These are phyloP conservation scores for Tolypocladium sp. DNA, from an alignment of 2,329 filamentous ascomycete genomes.

Conservation along the genomic window DNA sequence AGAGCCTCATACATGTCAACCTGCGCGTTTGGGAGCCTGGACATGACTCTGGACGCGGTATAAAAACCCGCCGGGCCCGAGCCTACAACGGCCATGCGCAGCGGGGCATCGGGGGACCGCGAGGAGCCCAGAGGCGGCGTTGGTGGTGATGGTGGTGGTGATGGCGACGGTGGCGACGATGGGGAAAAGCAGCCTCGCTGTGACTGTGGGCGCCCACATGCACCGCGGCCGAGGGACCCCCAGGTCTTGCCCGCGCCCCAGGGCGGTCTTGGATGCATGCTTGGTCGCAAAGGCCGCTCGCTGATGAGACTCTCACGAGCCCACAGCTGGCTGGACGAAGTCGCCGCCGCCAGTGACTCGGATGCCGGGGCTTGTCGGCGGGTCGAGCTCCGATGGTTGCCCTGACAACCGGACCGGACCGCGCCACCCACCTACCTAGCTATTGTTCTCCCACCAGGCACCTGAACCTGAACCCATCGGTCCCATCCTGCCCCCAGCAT, in stretches of 20 bases:
- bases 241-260: background rate
- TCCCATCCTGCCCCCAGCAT: background rate
- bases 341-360: background rate
- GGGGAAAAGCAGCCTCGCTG: background rate
- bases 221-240: background rate
- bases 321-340: background rate
- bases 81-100: constrained; percentile 80
- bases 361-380: background rate
- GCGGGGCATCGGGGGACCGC: constrained; percentile 32
- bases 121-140: background rate
- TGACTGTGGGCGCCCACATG: background rate
- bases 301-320: background rate
- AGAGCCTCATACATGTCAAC: constrained; percentile 96
- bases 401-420: background rate
- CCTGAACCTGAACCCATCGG: no score
- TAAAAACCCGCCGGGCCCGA: constrained; percentile 97
- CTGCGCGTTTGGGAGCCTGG: constrained; percentile 58
- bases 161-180: constrained; percentile 1
- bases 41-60: constrained; percentile 76
- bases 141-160: constrained; percentile 9
- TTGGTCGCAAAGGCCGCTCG: background rate
- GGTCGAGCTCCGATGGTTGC: background rate
- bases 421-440: no score
- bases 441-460: background rate
- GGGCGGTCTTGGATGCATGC: background rate